These are phyloP conservation scores for Cercospora janseana DNA, from an alignment of 2,329 filamentous ascomycete genomes.

Conservation along the genomic window DNA sequence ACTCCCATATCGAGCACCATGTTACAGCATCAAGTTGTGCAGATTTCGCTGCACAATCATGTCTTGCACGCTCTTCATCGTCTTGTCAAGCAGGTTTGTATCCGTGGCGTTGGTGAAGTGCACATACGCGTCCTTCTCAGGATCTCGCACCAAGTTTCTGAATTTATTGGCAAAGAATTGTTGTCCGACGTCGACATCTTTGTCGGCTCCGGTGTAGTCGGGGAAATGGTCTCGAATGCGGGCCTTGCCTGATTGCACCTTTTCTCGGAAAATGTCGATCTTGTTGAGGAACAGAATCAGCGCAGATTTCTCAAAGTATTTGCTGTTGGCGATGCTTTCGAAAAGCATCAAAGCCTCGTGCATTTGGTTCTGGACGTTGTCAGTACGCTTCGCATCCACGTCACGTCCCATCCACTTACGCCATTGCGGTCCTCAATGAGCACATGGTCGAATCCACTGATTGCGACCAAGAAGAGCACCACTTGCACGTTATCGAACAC, in stretches of 20 bases:
- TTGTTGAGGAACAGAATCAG: constrained; percentile 56
- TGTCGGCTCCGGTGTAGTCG: constrained; percentile 46
- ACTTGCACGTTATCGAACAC: constrained; percentile 94
- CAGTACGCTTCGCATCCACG: constrained; percentile 7
- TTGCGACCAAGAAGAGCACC: constrained; percentile 87
- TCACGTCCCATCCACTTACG: constrained; percentile 54
- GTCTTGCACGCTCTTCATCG: constrained; percentile 53
- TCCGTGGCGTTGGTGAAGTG: constrained; percentile 55
- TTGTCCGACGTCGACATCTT: constrained; percentile 49
- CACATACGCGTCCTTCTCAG: constrained; percentile 52
- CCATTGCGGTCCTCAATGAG: constrained; percentile 95
- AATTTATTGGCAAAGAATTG: constrained; percentile 54
- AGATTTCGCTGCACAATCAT: constrained; percentile 56
- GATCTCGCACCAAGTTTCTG: constrained; percentile 50
- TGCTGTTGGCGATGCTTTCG: constrained; percentile 53
- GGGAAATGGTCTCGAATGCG: constrained; percentile 52
- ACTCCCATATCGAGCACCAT: not conserved
- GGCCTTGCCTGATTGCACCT: constrained; percentile 47
- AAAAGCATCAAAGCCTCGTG: constrained; percentile 55
- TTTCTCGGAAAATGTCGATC: constrained; percentile 53
- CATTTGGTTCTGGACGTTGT: constrained; percentile 51
- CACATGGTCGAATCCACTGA: constrained; percentile 95
- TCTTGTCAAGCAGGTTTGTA: constrained; percentile 52
- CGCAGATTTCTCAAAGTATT: constrained; percentile 53
- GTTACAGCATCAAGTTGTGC: constrained; percentile 49